Evolutionary conservation across 352 stramenopile species (phyloP), one percentile per base, ranked within the genome.

Genomic region (Phytophthora vignae): DNA sequence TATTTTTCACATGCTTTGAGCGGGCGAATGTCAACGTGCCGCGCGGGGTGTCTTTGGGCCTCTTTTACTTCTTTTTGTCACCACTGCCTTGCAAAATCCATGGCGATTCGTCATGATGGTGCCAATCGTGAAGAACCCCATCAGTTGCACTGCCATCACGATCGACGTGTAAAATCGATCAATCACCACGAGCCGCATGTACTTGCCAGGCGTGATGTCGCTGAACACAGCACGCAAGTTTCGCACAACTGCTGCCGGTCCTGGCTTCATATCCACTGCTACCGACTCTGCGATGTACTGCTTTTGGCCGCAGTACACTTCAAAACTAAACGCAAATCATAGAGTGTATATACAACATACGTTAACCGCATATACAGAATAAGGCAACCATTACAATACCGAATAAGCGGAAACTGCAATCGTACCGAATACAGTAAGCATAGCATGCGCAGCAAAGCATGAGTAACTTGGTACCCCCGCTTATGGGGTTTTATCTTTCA

Each of bases 401-500:
- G 8, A 12, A 52, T 21, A 50, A 50, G 11, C n/a, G 36, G n/a
- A 60, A 33, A 10, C 53, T 33, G 7, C 7, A 48, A n/a, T 48
- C 40, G 12, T 48, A 48, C 40, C 49, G 11, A 53, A 69, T 69
- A 19, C 53, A 69, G 27, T 63, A 63, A 17, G 62, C 52, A n/a
- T 53, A 49, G 8, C 9, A 40, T 19, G 62, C 38, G 52, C 63
- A 64, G 14, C 54, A 64, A 22, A 62, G 14, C 54, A 64, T 58
- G 33, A 64, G 64, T 12, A 69, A 15, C 44, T 69, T 69, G 2
- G 40, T 69, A 15, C 44, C 63, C n/a, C 44, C 53, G 48, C 21
- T 64, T 69, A 29, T 62, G 54, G 7, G 44, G 61, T 22, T 1
- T 63, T 69, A 49, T 50, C 63, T 50, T 69, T 69, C 29, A 69